Evolutionary conservation across 1,284 basidiomycete species (phyloP), one percentile per base, ranked within the genome.

Genomic region (Flammula alnicola): DNA sequence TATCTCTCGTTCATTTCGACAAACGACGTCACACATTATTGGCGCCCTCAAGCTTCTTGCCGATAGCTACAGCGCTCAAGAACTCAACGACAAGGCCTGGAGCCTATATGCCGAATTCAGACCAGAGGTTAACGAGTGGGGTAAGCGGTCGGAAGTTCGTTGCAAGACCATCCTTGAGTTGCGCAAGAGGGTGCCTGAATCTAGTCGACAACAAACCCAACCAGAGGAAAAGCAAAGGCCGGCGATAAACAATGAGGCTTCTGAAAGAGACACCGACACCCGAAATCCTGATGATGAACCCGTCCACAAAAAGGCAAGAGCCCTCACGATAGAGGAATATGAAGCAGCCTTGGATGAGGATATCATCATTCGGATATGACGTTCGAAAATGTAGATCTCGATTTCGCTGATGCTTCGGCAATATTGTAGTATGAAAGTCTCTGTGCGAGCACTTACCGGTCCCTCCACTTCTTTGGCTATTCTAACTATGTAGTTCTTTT

Each of bases 41-140:
- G 93, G 93, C n/a, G 85, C 93, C 1, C 72, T 96, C 63, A 82
- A 84, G 46, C 74, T 95, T 12, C 78, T 96, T 20, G 90, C 89
- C 1, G 71, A 78, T 27, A 88, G 83, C 48, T 93, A 85, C 58
- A 47, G 75, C 5, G 75, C 83, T 0, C 68, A 80, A 25, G 86
- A 91, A 54, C 76, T 95, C 20, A 91, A 92, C 62, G 62, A 67
- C 30, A 71, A 77, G 48, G 92, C 85, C 1, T 91, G 86, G 71
- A 69, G 74, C 16, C 72, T 95, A 33, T 95, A 95, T 63, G 79
- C 80, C 14, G 81, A 86, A 19, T 91, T 93, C 63, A 79, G 91
- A 46, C 91, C 91, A 11, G 70, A 72, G 12, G 82, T 81, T 1
- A 79, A 83, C 32, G 83, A 79, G 9, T 93, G 91, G 91, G 91